These are phyloP conservation scores for Babesia microti DNA, from an alignment of 169 alveolate genomes.

Conservation along the genomic window DNA sequence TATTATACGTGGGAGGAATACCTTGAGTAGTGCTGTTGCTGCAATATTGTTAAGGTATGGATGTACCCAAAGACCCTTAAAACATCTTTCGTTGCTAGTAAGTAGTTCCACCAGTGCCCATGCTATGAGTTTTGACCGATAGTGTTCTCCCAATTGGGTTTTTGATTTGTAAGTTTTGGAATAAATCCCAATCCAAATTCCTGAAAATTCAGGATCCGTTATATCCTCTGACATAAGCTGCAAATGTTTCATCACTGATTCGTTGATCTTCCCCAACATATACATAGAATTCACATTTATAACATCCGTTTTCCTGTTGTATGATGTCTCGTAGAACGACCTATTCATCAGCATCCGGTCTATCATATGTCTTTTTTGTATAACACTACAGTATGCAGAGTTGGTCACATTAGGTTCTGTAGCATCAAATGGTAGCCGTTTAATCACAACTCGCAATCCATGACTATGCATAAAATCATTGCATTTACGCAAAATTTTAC, in stretches of 20 bases:
- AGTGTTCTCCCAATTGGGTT: constrained; percentile 44
- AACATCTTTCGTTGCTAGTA: constrained; percentile 47
- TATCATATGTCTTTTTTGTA: constrained; percentile 39
- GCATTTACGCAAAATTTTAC: constrained; percentile 20
- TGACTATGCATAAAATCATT: constrained; percentile 23
- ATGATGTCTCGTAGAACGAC: constrained; percentile 34
- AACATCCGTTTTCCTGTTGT: constrained; percentile 20
- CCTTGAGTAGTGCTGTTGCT: constrained; percentile 35
- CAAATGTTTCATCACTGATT: constrained; percentile 17
- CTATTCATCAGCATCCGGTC: constrained; percentile 47
- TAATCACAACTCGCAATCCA: constrained; percentile 31
- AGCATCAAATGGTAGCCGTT: constrained; percentile 24
- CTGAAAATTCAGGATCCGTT: constrained; percentile 48
- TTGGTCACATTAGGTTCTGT: background rate
- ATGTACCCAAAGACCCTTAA: constrained; percentile 52
- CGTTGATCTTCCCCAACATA: constrained; percentile 23
- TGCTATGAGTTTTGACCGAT: constrained; percentile 42
- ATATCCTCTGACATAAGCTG: constrained; percentile 22
- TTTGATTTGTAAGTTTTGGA: constrained; percentile 29
- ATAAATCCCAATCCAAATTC: constrained; percentile 39
- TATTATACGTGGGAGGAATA: constrained; percentile 45
- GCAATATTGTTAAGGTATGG: constrained; percentile 42
- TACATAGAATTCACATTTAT: constrained; percentile 44
- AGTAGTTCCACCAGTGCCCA: constrained; percentile 53
- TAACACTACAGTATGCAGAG: background rate